Percentiles rank a stretch among this genome's conserved stretches.
phyloP scores from a whole-genome alignment of 345 rosid genomes.

The Populus tremula region DNA sequence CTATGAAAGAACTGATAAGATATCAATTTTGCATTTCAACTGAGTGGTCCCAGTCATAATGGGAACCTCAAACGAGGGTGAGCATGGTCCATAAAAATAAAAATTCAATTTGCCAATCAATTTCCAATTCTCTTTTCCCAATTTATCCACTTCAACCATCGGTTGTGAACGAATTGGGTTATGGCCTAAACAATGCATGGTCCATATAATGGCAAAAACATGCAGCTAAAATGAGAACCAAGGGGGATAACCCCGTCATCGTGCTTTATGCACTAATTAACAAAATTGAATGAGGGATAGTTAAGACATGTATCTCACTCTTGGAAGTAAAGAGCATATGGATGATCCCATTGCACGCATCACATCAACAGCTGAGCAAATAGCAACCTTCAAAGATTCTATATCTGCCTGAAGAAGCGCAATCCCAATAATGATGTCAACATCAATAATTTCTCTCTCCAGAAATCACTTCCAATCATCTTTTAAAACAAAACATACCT shows the following conservation, averaged over 20 bases:
- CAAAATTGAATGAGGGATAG: slow-evolving; percentile 5
- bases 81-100: neutral
- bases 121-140: neutral
- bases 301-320: slow-evolving; percentile 44
- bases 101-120: neutral
- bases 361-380: slow-evolving; percentile 87
- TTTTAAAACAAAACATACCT: slow-evolving; percentile 41
- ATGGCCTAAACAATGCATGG: neutral
- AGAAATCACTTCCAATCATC: neutral
- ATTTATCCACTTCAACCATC: neutral
- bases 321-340: slow-evolving; percentile 58
- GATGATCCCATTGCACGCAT: slow-evolving; percentile 88
- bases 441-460: slow-evolving; percentile 12
- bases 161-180: neutral
- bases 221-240: neutral
- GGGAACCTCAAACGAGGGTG: neutral
- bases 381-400: slow-evolving; percentile 70
- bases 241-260: neutral
- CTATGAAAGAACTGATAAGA: neutral
- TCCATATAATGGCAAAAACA: neutral
- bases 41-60: neutral
- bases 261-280: neutral
- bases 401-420: slow-evolving; percentile 58
- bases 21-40: neutral
- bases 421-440: slow-evolving; percentile 16